phyloP scores from a whole-genome alignment of 2,329 filamentous ascomycete genomes.

The Mariannaea elegans region DNA sequence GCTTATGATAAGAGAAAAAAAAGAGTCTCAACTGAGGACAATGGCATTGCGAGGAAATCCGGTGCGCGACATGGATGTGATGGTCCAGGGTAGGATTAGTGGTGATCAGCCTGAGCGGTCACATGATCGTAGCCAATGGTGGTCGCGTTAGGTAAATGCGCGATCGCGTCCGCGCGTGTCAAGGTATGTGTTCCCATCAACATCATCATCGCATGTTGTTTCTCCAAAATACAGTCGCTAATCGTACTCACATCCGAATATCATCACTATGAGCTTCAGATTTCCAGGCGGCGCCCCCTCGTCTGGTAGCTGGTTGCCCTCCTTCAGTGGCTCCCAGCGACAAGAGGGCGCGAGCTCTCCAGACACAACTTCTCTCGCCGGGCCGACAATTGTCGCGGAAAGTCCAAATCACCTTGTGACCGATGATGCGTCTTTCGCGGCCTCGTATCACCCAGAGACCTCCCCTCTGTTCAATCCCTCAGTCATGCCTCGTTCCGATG shows the following conservation, averaged over 20 bases:
- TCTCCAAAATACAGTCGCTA: not conserved
- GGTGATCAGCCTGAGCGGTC: too few species aligned
- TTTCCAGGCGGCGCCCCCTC: slow-evolving; percentile 28
- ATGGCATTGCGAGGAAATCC: too few species aligned
- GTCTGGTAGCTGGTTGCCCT: slow-evolving; percentile 27
- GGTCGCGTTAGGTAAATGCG: not conserved
- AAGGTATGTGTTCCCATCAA: not conserved
- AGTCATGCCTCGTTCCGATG: slow-evolving; percentile 15
- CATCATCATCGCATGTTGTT: not conserved
- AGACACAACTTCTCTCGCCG: slow-evolving; percentile 12
- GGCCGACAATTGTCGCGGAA: slow-evolving; percentile 18
- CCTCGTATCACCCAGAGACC: slow-evolving; percentile 35
- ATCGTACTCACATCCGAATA: not conserved
- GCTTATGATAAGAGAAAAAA: not conserved
- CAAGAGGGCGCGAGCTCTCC: slow-evolving; percentile 25
- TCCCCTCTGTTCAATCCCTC: slow-evolving; percentile 37
- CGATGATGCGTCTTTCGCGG: slow-evolving; percentile 38
- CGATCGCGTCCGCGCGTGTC: not conserved
- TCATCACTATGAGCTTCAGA: slow-evolving; percentile 30
- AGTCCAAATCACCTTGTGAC: slow-evolving; percentile 10
- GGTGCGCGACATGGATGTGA: too few species aligned
- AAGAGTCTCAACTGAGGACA: too few species aligned
- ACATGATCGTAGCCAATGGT: not conserved
- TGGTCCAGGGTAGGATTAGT: too few species aligned
- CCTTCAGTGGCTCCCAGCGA: slow-evolving; percentile 27